Base-by-base conservation (phyloP, 2,329 filamentous ascomycete genomes). In the Ceratocystis cacaofunesta region DNA sequence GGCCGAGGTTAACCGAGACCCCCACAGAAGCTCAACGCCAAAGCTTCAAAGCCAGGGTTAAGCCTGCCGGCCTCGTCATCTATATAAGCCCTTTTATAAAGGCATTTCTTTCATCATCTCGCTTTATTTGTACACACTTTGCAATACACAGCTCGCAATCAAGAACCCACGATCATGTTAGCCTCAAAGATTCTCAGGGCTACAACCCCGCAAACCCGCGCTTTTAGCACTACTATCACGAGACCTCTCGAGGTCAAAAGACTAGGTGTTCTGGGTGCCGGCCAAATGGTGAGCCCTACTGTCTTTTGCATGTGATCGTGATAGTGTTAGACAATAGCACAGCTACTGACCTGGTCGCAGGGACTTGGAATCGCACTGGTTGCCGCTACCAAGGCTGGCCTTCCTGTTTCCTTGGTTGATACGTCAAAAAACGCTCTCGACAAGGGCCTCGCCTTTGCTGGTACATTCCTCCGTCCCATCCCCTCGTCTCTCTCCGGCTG, bases 311-410 rank as follows among this genome's bases (percentile, higher is more conserved):
- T 43, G 3, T 15, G 10, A 36, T 36, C 12, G 32, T 17, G 30
- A 44, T n/a, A 12, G 28, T 41, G 2, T 30, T 36, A 25, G 17
- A n/a, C 50, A 0, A 46, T 12, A 43, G 12, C n/a, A 5, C 30
- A 10, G 44, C 10, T 50, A 73, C 73, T 41, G 17, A 55, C 44
- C 15, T 15, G 44, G 25, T 17, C 22, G 55, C 71, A 97, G 92
- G 94, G 94, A 67, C 79, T 99, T 57, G 94, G 94, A 67, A 99
- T 99, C 74, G 94, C 94, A 62, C 84, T 99, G 17, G 92, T 99
- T 60, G 94, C 92, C 62, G 90, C 92, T 55, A 86, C 90, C 70
- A 91, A 80, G 74, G 92, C 92, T 55, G 80, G 85, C 68, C 83
- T 99, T 0, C 88, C 90, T 2, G 92, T 99, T 12, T 91, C 84